These are phyloP conservation scores for Pyracantha coccinea DNA, from an alignment of 331 rosid genomes.

Conservation along the genomic window DNA sequence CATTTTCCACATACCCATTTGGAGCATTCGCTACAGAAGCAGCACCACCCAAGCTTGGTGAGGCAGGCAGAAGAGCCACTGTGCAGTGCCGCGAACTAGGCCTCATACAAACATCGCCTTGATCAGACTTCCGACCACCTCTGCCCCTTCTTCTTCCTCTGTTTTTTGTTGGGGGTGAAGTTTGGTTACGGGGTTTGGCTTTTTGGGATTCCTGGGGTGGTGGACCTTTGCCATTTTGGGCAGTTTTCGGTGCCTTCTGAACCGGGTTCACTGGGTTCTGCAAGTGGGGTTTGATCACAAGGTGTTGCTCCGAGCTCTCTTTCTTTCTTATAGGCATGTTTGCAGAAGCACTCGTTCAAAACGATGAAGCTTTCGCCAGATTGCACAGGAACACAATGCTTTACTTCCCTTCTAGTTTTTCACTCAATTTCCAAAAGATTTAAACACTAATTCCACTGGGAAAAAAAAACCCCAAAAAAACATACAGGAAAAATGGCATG, in stretches of 20 bases:
- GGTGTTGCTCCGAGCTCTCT: conserved; percentile 88
- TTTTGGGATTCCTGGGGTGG: conserved; percentile 46
- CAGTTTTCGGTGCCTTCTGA: conserved; percentile 56
- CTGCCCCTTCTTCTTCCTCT: conserved; percentile 77
- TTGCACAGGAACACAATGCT: conserved; percentile 13
- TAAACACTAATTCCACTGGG: conserved; percentile 25
- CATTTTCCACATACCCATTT: conserved; percentile 40
- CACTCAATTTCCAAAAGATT: conserved; percentile 27
- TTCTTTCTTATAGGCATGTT: conserved; percentile 90
- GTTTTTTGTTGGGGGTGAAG: conserved; percentile 54
- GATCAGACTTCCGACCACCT: conserved; percentile 79
- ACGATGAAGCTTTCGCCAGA: conserved; percentile 19
- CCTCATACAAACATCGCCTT: conserved; percentile 66
- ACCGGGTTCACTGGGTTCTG: conserved; percentile 58
- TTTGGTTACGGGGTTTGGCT: conserved; percentile 41
- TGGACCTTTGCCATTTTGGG: conserved; percentile 75
- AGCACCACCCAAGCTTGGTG: conserved; percentile 14
- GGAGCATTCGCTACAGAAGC: conserved; percentile 19
- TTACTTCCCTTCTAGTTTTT: conserved; percentile 22
- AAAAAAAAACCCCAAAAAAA: not conserved
- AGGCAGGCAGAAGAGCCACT: conserved; percentile 30
- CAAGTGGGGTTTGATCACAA: conserved; percentile 77
- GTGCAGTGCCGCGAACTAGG: conserved; percentile 78
- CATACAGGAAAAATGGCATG: conserved; percentile 32
- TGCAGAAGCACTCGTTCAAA: conserved; percentile 12